A percentile compares a stretch with the other conserved stretches of the same genome.
These are phyloP conservation scores for Liriodendron chinense DNA, from an alignment of 164 flowering plant species.

Conservation along the genomic window DNA sequence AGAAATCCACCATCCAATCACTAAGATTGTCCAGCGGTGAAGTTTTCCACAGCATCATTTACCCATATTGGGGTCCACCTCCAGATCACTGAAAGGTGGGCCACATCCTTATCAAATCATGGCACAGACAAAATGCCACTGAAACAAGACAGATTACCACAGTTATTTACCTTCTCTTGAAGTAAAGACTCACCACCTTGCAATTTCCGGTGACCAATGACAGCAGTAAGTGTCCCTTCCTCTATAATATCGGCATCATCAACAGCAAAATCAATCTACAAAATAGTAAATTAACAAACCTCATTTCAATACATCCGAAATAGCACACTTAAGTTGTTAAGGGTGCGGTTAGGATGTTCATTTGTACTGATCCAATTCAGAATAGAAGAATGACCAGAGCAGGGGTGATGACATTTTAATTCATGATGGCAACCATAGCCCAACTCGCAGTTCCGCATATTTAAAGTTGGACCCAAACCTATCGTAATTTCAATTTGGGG, in stretches of 20 bases:
- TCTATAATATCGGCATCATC: conserved; percentile 67
- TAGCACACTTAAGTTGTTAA: not conserved
- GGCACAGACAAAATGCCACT: no score
- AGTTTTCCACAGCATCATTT: no score
- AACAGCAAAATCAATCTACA: conserved; percentile 70
- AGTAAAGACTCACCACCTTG: conserved; percentile 50
- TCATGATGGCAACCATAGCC: not conserved
- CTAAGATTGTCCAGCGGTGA: no score
- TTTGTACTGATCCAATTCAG: not conserved
- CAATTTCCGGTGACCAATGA: conserved; percentile 50
- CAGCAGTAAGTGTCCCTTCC: conserved; percentile 54
- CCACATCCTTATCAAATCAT: no score
- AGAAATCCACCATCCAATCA: no score
- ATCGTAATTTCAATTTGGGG: not conserved
- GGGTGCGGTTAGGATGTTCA: not conserved
- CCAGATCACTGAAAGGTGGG: no score
- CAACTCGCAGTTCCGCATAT: not conserved
- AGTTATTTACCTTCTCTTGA: conserved; percentile 47
- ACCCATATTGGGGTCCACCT: no score
- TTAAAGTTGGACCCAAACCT: not conserved
- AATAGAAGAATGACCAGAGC: not conserved
- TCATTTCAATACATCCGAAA: not conserved
- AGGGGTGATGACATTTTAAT: no score
- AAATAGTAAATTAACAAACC: conserved; percentile 6
- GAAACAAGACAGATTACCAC: not conserved